A percentile compares a stretch with the other conserved stretches of the same genome.
phyloP scores from a whole-genome alignment of 768 basidiomycete genomes.

The Boletus insuetus region DNA sequence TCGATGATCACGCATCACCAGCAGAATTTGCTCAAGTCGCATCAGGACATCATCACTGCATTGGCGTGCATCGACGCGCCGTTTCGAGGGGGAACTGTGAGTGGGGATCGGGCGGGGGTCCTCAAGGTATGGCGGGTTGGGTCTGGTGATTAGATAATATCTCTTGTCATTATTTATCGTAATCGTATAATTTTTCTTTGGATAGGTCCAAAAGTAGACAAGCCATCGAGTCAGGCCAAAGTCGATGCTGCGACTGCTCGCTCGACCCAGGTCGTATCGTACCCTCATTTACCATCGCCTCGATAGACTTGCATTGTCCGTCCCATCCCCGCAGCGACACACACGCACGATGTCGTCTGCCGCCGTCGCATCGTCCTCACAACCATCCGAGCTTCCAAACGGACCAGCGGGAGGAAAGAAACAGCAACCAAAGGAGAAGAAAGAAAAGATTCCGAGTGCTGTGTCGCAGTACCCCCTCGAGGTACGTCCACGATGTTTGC shows the following conservation, averaged over 20 bases:
- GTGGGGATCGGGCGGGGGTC: slow-evolving; percentile 84
- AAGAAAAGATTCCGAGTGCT: slow-evolving; percentile 31
- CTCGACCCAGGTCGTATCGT: slow-evolving; percentile 30
- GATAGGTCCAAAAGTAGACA: slow-evolving; percentile 25
- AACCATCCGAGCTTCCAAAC: slow-evolving; percentile 44
- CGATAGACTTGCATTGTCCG: slow-evolving; percentile 1
- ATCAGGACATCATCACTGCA: slow-evolving; percentile 88
- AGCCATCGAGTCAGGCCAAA: slow-evolving; percentile 16
- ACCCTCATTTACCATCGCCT: slow-evolving; percentile 18
- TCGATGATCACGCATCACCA: slow-evolving; percentile 79
- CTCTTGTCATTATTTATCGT: background rate
- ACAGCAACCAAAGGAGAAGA: slow-evolving; percentile 44
- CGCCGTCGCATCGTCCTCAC: slow-evolving; percentile 51
- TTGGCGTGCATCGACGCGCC: slow-evolving; percentile 88
- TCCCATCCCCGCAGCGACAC: background rate
- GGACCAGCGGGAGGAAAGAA: slow-evolving; percentile 38
- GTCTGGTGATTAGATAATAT: slow-evolving; percentile 35
- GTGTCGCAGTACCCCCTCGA: slow-evolving; percentile 59
- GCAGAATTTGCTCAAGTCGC: slow-evolving; percentile 78
- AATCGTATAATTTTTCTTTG: background rate
- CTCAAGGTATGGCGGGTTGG: slow-evolving; percentile 90
- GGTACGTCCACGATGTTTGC: slow-evolving; percentile 34
- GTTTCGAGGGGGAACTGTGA: slow-evolving; percentile 89
- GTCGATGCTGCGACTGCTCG: slow-evolving; percentile 34
- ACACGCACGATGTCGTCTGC: slow-evolving; percentile 46